A percentile compares a stretch with the other conserved stretches of the same genome.
These are phyloP conservation scores for Rhizoctonia solani DNA, from an alignment of 1,284 basidiomycete genomes.

Conservation along the genomic window DNA sequence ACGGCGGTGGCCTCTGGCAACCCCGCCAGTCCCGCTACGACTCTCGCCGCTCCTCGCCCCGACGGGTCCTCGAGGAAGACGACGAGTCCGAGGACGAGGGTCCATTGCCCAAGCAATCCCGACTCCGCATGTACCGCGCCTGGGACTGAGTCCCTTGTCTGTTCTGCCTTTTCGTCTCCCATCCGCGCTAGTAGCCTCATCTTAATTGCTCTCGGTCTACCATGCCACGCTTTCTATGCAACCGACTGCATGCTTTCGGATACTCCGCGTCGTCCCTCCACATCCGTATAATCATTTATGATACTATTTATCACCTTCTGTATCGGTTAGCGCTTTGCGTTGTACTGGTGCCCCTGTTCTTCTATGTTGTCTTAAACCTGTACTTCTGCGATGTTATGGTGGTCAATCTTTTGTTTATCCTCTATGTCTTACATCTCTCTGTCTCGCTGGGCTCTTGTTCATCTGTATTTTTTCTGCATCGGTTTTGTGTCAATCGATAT, in stretches of 20 bases:
- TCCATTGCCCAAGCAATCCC: neutral
- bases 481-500: slow-evolving; percentile 13
- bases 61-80: slow-evolving; percentile 24
- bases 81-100: slow-evolving; percentile 27
- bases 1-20: slow-evolving; percentile 74
- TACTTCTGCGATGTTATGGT: too few relatives aligned
- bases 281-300: slow-evolving; percentile 24
- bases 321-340: neutral
- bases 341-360: slow-evolving; percentile 6
- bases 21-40: slow-evolving; percentile 57
- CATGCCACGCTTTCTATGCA: slow-evolving; percentile 4
- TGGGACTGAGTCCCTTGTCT: neutral
- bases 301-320: slow-evolving; percentile 26
- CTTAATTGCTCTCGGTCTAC: neutral
- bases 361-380: slow-evolving; percentile 21
- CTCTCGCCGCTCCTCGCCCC: slow-evolving; percentile 2
- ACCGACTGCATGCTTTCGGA: too few relatives aligned
- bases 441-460: slow-evolving; percentile 23
- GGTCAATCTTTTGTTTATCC: neutral
- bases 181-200: slow-evolving; percentile 7
- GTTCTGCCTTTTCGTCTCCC: neutral
- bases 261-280: too few relatives aligned
- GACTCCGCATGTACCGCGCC: neutral
- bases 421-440: neutral
- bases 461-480: slow-evolving; percentile 21